Evolutionary conservation across 768 basidiomycete genomes (phyloP).

Genomic region (Cystofilobasidium capitatum): DNA sequence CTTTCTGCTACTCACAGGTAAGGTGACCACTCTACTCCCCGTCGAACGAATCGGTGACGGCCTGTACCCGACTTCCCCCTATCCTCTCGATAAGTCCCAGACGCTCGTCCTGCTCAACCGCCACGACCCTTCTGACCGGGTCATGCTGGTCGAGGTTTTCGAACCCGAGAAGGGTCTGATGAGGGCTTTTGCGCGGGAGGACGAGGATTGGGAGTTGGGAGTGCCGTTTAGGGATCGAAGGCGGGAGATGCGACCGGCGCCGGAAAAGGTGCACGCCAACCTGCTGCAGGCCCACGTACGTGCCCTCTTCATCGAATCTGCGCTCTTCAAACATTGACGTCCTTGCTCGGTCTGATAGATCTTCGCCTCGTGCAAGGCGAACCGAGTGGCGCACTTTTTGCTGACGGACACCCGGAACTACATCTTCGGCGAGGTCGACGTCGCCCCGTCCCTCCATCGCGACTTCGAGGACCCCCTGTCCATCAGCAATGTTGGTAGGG

Average conservation of each 20-base stretch:
- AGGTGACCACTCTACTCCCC: not conserved
- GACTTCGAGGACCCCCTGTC: not conserved
- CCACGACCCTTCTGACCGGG: not conserved
- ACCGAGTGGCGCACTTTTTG: not conserved
- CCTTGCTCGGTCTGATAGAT: not conserved
- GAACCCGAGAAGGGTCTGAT: slow-evolving; percentile 4
- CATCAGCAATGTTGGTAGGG: not conserved
- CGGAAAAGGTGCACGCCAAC: slow-evolving; percentile 1
- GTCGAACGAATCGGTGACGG: not conserved
- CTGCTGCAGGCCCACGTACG: slow-evolving; percentile 12
- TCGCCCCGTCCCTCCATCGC: not conserved
- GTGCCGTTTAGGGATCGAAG: not conserved
- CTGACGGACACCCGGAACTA: slow-evolving; percentile 9
- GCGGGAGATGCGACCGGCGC: not conserved
- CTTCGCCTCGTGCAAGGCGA: slow-evolving; percentile 8
- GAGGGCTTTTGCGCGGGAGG: not conserved
- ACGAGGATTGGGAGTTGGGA: not conserved
- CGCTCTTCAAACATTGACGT: not conserved
- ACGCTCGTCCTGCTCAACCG: slow-evolving; percentile 13
- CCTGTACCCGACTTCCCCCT: not conserved
- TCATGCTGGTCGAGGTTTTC: not conserved
- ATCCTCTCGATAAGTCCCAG: not conserved
- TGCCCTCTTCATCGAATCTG: not conserved
- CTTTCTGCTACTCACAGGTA: not conserved
- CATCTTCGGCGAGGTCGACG: slow-evolving; percentile 5